Evolutionary conservation across 2,329 filamentous ascomycete species (phyloP).

Genomic region (Claviceps africana): DNA sequence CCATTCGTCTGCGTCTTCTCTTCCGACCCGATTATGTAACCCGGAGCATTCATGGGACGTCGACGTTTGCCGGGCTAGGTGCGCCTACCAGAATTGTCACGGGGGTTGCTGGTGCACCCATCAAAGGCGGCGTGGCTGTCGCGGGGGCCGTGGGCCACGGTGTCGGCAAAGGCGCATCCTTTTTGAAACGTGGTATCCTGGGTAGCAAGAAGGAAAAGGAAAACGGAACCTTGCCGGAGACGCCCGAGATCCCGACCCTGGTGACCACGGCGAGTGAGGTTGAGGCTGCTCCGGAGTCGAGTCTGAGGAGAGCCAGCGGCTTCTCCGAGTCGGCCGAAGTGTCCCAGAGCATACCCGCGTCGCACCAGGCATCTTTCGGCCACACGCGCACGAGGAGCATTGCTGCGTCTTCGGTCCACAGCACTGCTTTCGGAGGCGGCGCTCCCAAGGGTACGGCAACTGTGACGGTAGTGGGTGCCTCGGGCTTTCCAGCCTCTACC

Average conservation of each 20-base stretch:
- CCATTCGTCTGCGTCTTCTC: constrained; percentile 66
- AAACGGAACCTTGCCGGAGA: constrained; percentile 31
- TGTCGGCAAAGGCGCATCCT: constrained; percentile 80
- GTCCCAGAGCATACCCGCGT: constrained; percentile 11
- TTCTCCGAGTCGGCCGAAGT: constrained; percentile 20
- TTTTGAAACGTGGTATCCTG: constrained; percentile 74
- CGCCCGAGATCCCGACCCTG: constrained; percentile 24
- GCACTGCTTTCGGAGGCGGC: constrained; percentile 38
- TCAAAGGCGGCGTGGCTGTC: constrained; percentile 78
- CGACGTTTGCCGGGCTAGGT: constrained; percentile 83
- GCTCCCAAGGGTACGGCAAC: constrained; percentile 60
- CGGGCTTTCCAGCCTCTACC: constrained; percentile 59
- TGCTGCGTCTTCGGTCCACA: constrained; percentile 53
- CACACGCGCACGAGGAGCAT: constrained; percentile 44
- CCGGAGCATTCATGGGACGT: constrained; percentile 73
- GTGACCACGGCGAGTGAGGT: constrained; percentile 16
- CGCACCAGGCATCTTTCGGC: constrained; percentile 16
- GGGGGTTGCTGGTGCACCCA: constrained; percentile 68
- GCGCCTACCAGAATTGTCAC: constrained; percentile 78
- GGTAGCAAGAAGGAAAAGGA: constrained; percentile 54
- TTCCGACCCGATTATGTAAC: constrained; percentile 91
- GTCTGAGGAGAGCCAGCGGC: constrained; percentile 28
- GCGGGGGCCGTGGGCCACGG: constrained; percentile 58
- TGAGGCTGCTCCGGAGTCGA: constrained; percentile 20
- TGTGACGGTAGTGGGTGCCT: constrained; percentile 67